Evolutionary conservation across 1,284 basidiomycete species (phyloP).

Genomic region (Tilletia walkeri): DNA sequence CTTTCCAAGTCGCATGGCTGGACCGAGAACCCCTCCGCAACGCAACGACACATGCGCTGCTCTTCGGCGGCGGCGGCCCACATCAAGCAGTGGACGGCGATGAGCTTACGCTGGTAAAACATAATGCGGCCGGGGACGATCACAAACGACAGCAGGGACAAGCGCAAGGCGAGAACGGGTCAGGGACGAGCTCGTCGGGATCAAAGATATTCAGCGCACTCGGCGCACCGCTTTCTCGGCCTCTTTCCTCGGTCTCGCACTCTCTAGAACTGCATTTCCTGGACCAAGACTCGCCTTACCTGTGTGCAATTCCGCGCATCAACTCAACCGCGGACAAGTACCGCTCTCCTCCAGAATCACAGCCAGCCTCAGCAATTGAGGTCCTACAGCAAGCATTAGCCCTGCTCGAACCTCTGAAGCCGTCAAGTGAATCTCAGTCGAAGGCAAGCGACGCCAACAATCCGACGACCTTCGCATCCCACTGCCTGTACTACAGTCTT

Average conservation of each 20-base stretch:
- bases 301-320: not conserved
- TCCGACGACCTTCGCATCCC: not conserved
- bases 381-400: constrained; percentile 24
- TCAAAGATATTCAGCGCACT: not conserved
- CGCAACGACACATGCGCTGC: not conserved
- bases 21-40: constrained; percentile 9
- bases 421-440: not conserved
- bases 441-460: not conserved
- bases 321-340: constrained; percentile 9
- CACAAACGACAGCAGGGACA: not conserved
- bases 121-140: not conserved
- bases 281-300: constrained; percentile 13
- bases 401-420: constrained; percentile 40
- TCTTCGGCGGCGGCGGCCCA: not conserved
- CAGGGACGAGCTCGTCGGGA: not conserved
- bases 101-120: not conserved
- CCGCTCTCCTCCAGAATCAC: not conserved
- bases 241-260: not conserved
- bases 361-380: not conserved
- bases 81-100: not conserved
- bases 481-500: constrained; percentile 41
- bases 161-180: not conserved
- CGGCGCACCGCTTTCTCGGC: not conserved
- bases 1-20: constrained; percentile 7
- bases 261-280: constrained; percentile 12